Base-by-base conservation (phyloP, 202 grass and related monocot genomes). In the Zizania palustris region DNA sequence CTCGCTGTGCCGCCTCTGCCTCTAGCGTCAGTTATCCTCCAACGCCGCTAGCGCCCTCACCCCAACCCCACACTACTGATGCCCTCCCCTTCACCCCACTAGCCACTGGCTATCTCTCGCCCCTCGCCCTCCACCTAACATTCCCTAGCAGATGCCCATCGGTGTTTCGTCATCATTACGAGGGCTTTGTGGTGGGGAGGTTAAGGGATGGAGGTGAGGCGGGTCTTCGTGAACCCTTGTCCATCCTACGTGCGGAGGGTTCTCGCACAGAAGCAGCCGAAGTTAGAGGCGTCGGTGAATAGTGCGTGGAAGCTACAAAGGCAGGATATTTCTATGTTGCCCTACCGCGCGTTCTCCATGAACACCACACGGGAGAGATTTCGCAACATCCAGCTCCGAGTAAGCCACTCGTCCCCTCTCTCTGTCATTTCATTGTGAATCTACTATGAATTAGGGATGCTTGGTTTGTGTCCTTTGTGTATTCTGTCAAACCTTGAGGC, bases 381-480 rank as follows among this genome's bases (percentile, higher is more conserved):
- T 65, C 85, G 91, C 70, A 90, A 93, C 69, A 88, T 93, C 73
- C 85, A 83, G 67, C 84, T 93, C 48, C 91, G 88, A 87, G 91
- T 93, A 22, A 4, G 60, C 40, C 65, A 4, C 13, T 11, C 16
- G 45, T 6, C 5, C 0, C 21, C 15, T 58, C n/a, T 1, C 13
- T 63, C 60, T 4, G 2, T 15, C 11, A 54, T 73, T 60, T 33
- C 20, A 6, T 4, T 15, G 22, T 48, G 34, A 50, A 60, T 60
- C 61, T 36, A n/a, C n/a, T n/a, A n/a, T n/a, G n/a, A n/a, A n/a
- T n/a, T n/a, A n/a, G n/a, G n/a, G n/a, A n/a, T n/a, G n/a, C n/a
- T n/a, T n/a, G n/a, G n/a, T n/a, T n/a, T n/a, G n/a, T n/a, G n/a
- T n/a, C n/a, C n/a, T n/a, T n/a, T n/a, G n/a, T n/a, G n/a, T n/a